Base-by-base conservation (phyloP, 352 stramenopile species). In the Poterioochromonas sp. region DNA sequence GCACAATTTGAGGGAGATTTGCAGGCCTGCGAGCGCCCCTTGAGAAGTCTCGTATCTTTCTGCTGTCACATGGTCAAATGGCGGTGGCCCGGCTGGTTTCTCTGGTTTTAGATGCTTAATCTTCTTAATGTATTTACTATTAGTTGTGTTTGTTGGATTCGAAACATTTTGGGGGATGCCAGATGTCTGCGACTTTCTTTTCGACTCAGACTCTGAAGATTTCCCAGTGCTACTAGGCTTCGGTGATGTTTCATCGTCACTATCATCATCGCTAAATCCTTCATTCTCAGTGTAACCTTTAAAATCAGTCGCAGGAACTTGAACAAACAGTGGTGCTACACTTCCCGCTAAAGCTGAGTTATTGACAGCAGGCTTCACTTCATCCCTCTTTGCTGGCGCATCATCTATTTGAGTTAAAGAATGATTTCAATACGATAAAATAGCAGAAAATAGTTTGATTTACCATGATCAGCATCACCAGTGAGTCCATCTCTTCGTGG, bases 1-100 rank as follows among this genome's bases (percentile, higher is more conserved):
- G 39, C 69, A 62, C 69, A 76, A n/a, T 20, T 34, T 32, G 11
- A 76, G 22, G 20, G 43, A 63, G 11, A 76, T 44, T 40, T 76
- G 69, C 18, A 71, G 26, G n/a, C 29, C 62, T 29, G 29, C 5
- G 34, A 71, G 62, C 15, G 29, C 29, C 8, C 26, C 34, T 26
- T 15, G 15, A 58, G 47, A 58, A 15, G 41, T 29, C 26, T 71
- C 8, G 32, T 44, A 71, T 41, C 32, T 41, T 44, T 47, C 34
- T 44, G 32, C 62, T 32, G 62, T 71, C 32, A 29, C 8, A 22
- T 8, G 2, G 2, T 71, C 62, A n/a, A 71, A 71, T 32, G 62
- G 62, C 39, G 62, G 62, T 44, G 62, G 62, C 5, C 62, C 62
- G 26, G 11, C 11, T 32, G 62, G 62, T 29, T 71, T 71, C 8